phyloP scores from a whole-genome alignment of 192 early-diverging fungal genomes.

The Physocladia obscura region DNA sequence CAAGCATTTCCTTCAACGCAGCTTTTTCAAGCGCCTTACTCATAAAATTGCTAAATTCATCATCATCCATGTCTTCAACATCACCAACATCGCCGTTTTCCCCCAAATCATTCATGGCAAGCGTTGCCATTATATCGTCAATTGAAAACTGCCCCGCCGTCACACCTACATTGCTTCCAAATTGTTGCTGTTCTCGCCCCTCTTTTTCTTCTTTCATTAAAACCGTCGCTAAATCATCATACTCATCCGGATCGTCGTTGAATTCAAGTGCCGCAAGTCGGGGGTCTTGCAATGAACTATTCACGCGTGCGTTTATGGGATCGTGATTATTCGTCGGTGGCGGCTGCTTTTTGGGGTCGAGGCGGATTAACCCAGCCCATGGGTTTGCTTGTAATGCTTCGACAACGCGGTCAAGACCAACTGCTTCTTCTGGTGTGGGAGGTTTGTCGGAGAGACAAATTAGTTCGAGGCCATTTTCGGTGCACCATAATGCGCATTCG shows the following conservation, averaged over 20 bases:
- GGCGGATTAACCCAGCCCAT: slow-evolving; percentile 11
- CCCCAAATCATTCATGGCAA: too few relatives aligned
- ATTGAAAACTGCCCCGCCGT: too few relatives aligned
- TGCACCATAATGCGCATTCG: neutral
- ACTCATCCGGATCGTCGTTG: slow-evolving; percentile 4
- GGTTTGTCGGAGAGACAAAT: neutral
- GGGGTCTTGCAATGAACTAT: neutral
- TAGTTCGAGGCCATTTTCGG: neutral
- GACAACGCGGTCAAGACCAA: neutral
- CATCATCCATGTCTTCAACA: neutral
- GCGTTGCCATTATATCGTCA: neutral
- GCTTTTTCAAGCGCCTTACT: too few relatives aligned
- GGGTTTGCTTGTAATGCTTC: slow-evolving; percentile 18
- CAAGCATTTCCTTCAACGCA: neutral
- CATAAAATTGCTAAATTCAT: neutral
- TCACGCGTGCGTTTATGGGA: too few relatives aligned
- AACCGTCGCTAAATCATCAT: neutral
- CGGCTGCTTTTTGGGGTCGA: neutral
- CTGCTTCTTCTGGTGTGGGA: neutral
- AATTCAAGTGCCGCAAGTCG: slow-evolving; percentile 12
- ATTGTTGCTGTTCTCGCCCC: too few relatives aligned
- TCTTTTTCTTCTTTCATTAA: neutral
- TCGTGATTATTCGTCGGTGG: neutral
- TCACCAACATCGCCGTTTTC: neutral
- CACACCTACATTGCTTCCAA: too few relatives aligned